These are phyloP conservation scores for Teunomyces barrocoloradensis DNA, from an alignment of 805 yeast genomes.

Conservation along the genomic window DNA sequence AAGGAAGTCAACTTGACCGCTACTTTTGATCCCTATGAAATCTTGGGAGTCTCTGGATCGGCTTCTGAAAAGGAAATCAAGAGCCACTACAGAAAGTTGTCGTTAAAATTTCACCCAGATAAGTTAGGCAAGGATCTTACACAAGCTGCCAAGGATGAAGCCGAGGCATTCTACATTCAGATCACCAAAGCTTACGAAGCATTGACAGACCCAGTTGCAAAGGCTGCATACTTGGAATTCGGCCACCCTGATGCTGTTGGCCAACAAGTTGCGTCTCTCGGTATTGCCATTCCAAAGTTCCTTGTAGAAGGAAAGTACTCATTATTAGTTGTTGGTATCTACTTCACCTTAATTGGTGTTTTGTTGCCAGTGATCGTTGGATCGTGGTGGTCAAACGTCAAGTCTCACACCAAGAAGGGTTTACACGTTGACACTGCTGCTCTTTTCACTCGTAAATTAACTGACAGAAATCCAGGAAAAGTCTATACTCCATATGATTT, in stretches of 20 bases:
- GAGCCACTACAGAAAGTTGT: constrained; percentile 78
- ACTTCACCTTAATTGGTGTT: constrained; percentile 71
- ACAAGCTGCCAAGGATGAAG: constrained; percentile 50
- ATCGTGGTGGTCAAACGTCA: constrained; percentile 86
- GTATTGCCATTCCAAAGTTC: constrained; percentile 92
- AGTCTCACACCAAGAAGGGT: constrained; percentile 77
- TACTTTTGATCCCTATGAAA: constrained; percentile 86
- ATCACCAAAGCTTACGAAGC: constrained; percentile 93
- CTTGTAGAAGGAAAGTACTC: constrained; percentile 81
- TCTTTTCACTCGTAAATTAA: constrained; percentile 62
- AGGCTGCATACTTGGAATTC: constrained; percentile 76
- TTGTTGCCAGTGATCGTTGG: constrained; percentile 80
- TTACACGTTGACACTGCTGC: constrained; percentile 84
- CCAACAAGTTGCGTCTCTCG: constrained; percentile 84
- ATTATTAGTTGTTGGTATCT: constrained; percentile 56
- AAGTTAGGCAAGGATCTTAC: constrained; percentile 67
- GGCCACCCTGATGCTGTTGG: constrained; percentile 92
- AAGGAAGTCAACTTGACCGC: constrained; percentile 46
- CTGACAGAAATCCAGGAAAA: constrained; percentile 73
- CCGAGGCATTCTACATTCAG: constrained; percentile 75
- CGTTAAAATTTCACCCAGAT: constrained; percentile 91
- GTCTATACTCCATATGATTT: constrained; percentile 57
- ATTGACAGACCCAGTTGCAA: constrained; percentile 82
- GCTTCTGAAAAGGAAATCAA: constrained; percentile 77
- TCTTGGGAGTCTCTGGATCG: constrained; percentile 67